Conservation (phyloP, 164 flowering plant genomes). For the Stephania cephalantha region DNA sequence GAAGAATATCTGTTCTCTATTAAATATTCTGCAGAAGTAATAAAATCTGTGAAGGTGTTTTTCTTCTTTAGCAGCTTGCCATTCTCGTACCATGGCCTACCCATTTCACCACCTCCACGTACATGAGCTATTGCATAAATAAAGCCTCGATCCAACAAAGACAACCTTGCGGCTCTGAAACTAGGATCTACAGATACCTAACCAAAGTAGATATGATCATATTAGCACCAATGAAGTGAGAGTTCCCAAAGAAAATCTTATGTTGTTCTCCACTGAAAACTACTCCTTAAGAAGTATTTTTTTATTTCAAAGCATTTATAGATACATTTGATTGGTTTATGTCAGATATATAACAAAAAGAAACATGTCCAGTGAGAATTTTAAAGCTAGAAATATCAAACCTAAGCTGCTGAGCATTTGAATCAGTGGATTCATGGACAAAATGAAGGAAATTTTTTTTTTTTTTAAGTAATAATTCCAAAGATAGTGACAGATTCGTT, state of each 20-base stretch:
- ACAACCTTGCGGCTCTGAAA: constrained; percentile 67
- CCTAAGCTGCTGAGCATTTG: too few relatives aligned
- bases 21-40: constrained; percentile 67
- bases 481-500: too few relatives aligned
- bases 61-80: constrained; percentile 84
- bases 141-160: constrained; percentile 83
- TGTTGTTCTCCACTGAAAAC: too few relatives aligned
- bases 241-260: not conserved
- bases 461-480: too few relatives aligned
- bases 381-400: too few relatives aligned
- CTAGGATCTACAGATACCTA: constrained; percentile 70
- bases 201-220: constrained; percentile 1
- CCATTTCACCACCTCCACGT: constrained; percentile 99
- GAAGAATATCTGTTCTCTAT: constrained; percentile 62
- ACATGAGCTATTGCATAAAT: constrained; percentile 79
- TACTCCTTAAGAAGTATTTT: too few relatives aligned
- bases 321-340: too few relatives aligned
- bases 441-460: too few relatives aligned
- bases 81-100: constrained; percentile 93
- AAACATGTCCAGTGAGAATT: too few relatives aligned
- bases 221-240: not conserved
- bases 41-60: constrained; percentile 91
- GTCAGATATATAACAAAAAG: too few relatives aligned
- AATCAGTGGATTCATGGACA: too few relatives aligned
- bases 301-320: too few relatives aligned